Percentiles rank a stretch among this genome's conserved stretches.
Conservation (phyloP, 2,329 filamentous ascomycete genomes). For the Exophiala calicioides region DNA sequence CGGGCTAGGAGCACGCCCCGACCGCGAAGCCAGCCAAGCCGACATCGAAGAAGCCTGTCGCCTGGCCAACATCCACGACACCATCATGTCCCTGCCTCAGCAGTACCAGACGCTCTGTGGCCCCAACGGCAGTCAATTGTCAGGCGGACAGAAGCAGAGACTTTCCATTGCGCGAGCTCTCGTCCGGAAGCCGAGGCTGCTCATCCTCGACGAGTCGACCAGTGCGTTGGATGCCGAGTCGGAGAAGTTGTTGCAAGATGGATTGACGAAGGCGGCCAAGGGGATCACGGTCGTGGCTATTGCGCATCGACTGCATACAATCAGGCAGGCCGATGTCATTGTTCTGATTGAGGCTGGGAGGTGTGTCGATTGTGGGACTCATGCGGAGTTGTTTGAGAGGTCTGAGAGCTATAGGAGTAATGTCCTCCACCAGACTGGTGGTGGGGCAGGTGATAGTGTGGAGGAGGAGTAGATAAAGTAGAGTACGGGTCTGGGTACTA, state of each 20-base stretch:
- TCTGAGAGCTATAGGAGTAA: slow-evolving; percentile 64
- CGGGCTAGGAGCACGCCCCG: slow-evolving; percentile 64
- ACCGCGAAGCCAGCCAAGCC: slow-evolving; percentile 67
- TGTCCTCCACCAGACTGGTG: slow-evolving; percentile 16
- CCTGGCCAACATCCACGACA: slow-evolving; percentile 52
- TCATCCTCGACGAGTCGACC: slow-evolving; percentile 64
- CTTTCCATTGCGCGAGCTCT: slow-evolving; percentile 61
- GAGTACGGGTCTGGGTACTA: too few species aligned
- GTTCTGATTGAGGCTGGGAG: slow-evolving; percentile 65
- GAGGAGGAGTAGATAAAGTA: too few species aligned
- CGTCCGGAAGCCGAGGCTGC: slow-evolving; percentile 54
- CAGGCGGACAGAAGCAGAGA: slow-evolving; percentile 61
- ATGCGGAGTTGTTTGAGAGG: slow-evolving; percentile 68
- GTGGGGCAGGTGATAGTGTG: too few species aligned
- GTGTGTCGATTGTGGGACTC: slow-evolving; percentile 80
- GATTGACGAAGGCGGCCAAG: slow-evolving; percentile 39
- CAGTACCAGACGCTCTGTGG: slow-evolving; percentile 57
- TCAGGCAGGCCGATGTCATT: slow-evolving; percentile 73
- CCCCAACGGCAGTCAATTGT: slow-evolving; percentile 56
- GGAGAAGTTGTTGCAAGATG: slow-evolving; percentile 50
- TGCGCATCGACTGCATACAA: slow-evolving; percentile 45
- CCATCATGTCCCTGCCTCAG: slow-evolving; percentile 50
- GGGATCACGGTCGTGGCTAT: slow-evolving; percentile 44
- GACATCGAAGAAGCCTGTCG: slow-evolving; percentile 75
- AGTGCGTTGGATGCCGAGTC: slow-evolving; percentile 59